Evolutionary conservation across 2,329 filamentous ascomycete genomes (phyloP).

Genomic region (Ophiostoma australiae): DNA sequence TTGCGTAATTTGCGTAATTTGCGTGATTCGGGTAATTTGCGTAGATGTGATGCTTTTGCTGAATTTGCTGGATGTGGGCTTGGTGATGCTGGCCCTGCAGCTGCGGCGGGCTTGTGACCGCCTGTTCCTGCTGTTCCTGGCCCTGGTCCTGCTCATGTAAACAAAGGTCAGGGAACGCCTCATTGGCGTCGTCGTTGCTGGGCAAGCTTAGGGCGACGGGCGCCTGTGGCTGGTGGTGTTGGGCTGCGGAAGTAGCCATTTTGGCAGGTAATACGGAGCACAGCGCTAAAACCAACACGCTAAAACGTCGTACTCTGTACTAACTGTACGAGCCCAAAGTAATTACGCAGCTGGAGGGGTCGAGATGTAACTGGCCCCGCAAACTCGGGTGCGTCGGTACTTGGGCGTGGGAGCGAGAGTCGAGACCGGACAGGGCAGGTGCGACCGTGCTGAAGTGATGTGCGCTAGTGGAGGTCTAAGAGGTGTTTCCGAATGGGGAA

Average conservation of each 20-base stretch:
- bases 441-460: conserved; percentile 1
- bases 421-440: neutral
- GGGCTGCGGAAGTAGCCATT: conserved; percentile 2
- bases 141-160: conserved; percentile 34
- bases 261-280: neutral
- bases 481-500: conserved; percentile 5
- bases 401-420: conserved; percentile 10
- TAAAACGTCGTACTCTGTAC: neutral
- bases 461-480: conserved; percentile 6
- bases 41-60: neutral
- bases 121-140: conserved; percentile 23
- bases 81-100: conserved; percentile 17
- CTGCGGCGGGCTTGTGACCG: conserved; percentile 18
- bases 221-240: conserved; percentile 10
- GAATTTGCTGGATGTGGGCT: conserved; percentile 6
- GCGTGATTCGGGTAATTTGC: neutral
- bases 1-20: neutral
- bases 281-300: conserved; percentile 13
- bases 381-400: conserved; percentile 22
- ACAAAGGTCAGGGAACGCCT: conserved; percentile 35
- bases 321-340: too few relatives aligned
- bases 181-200: conserved; percentile 11
- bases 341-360: conserved; percentile 12
- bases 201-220: conserved; percentile 2
- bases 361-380: conserved; percentile 19